Evolutionary conservation across 1,139 yeast genomes (phyloP).

Genomic region (Zygoascus sp.): DNA sequence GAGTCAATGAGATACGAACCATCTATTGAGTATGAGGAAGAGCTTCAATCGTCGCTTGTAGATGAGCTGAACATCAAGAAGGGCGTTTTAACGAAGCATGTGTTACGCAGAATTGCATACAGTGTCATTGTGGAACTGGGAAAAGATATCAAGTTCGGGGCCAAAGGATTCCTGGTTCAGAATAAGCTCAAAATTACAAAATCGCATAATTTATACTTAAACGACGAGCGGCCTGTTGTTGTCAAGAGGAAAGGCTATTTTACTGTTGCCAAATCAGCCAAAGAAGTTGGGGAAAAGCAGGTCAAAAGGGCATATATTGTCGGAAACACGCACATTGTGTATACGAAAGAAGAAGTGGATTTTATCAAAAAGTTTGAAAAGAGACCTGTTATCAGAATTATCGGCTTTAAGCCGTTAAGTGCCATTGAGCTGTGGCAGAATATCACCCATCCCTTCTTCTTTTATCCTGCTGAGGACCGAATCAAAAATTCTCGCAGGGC

Average conservation of each 20-base stretch:
- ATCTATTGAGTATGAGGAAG: conserved; percentile 12
- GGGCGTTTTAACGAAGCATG: conserved; percentile 42
- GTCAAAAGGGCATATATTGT: conserved; percentile 40
- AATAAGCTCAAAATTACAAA: conserved; percentile 49
- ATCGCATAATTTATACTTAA: conserved; percentile 47
- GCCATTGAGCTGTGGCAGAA: conserved; percentile 41
- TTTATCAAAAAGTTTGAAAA: conserved; percentile 37
- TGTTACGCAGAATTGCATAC: conserved; percentile 59
- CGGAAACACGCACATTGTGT: conserved; percentile 36
- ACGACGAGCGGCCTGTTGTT: conserved; percentile 48
- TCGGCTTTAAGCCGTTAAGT: conserved; percentile 58
- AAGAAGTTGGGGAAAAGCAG: conserved; percentile 38
- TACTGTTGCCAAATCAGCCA: conserved; percentile 42
- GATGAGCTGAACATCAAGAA: conserved; percentile 48
- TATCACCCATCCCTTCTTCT: conserved; percentile 52
- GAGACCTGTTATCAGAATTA: conserved; percentile 45
- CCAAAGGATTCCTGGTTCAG: conserved; percentile 67
- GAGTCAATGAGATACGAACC: conserved; percentile 39
- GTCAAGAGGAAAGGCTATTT: conserved; percentile 49
- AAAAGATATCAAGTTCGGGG: conserved; percentile 54
- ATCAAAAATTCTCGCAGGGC: conserved; percentile 62
- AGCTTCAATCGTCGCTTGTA: conserved; percentile 35
- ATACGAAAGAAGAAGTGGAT: conserved; percentile 38
- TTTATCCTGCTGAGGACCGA: conserved; percentile 55
- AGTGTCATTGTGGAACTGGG: conserved; percentile 52